phyloP scores from a whole-genome alignment of 148 eudicot species.

The Tetragonia tetragonoides region DNA sequence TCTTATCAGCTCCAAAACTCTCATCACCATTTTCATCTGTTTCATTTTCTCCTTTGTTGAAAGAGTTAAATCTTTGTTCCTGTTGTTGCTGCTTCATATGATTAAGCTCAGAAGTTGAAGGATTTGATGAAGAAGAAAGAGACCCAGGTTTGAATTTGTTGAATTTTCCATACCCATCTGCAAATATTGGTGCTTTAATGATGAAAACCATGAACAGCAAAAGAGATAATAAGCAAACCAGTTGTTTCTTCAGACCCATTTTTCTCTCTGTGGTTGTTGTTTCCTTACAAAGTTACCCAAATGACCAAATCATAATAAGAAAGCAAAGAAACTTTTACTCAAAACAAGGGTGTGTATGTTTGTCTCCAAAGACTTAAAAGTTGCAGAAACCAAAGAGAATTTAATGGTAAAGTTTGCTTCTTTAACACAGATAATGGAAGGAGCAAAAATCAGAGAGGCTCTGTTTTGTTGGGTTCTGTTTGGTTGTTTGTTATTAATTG shows the following conservation, averaged over 20 bases:
- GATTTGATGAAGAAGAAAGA: slow-evolving; percentile 12
- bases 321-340: background rate
- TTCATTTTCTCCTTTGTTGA: slow-evolving; percentile 13
- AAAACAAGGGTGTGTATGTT: slow-evolving; percentile 4
- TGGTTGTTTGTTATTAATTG: slow-evolving; percentile 22
- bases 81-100: slow-evolving; percentile 8
- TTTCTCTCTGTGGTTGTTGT: background rate
- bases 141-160: slow-evolving; percentile 34
- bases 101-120: background rate
- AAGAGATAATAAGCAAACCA: slow-evolving; percentile 35
- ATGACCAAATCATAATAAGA: background rate
- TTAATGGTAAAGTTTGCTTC: slow-evolving; percentile 5
- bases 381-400: slow-evolving; percentile 8
- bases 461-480: slow-evolving; percentile 19
- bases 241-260: slow-evolving; percentile 38
- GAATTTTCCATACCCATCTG: slow-evolving; percentile 34
- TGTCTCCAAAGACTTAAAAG: background rate
- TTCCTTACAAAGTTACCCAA: background rate
- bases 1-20: slow-evolving; percentile 65
- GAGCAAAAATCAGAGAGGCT: background rate
- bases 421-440: background rate
- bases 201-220: slow-evolving; percentile 43
- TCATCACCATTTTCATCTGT: slow-evolving; percentile 24
- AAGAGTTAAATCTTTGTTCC: slow-evolving; percentile 21
- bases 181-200: slow-evolving; percentile 33